Percentiles rank a stretch among this genome's conserved stretches.
phyloP scores from a whole-genome alignment of 441 rosid species.

The Melastoma candidum region DNA sequence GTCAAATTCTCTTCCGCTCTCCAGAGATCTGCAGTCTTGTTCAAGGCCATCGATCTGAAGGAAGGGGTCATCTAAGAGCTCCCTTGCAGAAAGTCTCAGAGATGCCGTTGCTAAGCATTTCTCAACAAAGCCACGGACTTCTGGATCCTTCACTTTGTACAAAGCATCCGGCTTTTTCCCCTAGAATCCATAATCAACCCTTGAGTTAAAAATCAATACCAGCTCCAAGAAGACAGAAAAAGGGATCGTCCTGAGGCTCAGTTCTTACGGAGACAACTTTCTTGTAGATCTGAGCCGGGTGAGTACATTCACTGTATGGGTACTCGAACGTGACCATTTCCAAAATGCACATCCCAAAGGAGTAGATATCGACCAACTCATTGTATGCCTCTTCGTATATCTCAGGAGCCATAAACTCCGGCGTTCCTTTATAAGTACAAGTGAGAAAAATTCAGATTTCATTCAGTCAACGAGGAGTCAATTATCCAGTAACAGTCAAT shows the following conservation, averaged over 20 bases:
- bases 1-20: slow-evolving; percentile 34
- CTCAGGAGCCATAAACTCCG: slow-evolving; percentile 99
- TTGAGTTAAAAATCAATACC: slow-evolving; percentile 13
- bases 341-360: slow-evolving; percentile 93
- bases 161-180: slow-evolving; percentile 91
- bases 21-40: slow-evolving; percentile 37
- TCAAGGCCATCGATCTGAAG: slow-evolving; percentile 49
- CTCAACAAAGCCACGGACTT: slow-evolving; percentile 66
- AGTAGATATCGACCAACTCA: slow-evolving; percentile 86
- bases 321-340: slow-evolving; percentile 95
- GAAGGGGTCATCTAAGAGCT: slow-evolving; percentile 74
- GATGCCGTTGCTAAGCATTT: slow-evolving; percentile 84
- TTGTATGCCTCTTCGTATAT: slow-evolving; percentile 87
- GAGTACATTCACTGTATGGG: slow-evolving; percentile 86
- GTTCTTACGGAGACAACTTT: slow-evolving; percentile 84
- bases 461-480: neutral
- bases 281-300: slow-evolving; percentile 95
- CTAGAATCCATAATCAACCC: slow-evolving; percentile 20
- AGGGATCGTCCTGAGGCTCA: slow-evolving; percentile 6
- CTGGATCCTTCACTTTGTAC: slow-evolving; percentile 64
- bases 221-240: slow-evolving; percentile 9
- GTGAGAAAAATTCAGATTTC: neutral
- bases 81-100: slow-evolving; percentile 71
- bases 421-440: slow-evolving; percentile 44
- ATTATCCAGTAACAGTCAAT: neutral